Base-by-base conservation (phyloP, 768 basidiomycete species). In the Mycena albidolilacea region DNA sequence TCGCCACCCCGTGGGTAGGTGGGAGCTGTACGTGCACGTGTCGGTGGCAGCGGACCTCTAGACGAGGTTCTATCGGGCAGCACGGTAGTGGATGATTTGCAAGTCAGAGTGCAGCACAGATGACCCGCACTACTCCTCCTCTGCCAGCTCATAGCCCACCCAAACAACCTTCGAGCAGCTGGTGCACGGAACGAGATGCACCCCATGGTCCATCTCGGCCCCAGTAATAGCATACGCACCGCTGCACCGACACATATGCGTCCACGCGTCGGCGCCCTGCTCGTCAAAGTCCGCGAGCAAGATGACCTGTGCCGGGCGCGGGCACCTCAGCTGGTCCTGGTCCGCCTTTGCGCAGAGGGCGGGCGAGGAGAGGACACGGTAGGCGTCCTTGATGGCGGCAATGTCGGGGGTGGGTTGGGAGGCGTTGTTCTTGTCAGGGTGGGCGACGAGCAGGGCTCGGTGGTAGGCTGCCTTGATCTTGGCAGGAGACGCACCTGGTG, bases 111-210 rank as follows among this genome's bases (percentile, higher is more conserved):
- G 17, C 15, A 11, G 46, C 46, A n/a, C 30, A 8, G 17, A 21
- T 7, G 30, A 4, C 30, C n/a, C 14, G 41, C 52, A 58, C 15
- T 5, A 46, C 57, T n/a, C 30, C n/a, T 82, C 84, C 52, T 85
- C 84, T 21, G 79, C 83, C 14, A 87, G 77, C 81, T 96, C 92
- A 77, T 95, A 96, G 1, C 95, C 95, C n/a, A 91, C 93, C 93
- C 94, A 96, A 1, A 96, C 84, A 10, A 89, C 90, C 80, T 96
- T 95, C 17, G 95, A 96, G 79, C 95, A 96, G 65, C 89, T 89
- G 67, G 82, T 88, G 75, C 95, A 96, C 2, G 87, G 90, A 11
- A 95, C 83, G 7, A 96, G 85, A 79, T 96, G 95, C 61, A 84
- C 84, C n/a, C 90, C 95, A 2, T 81, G 81, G 71, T 95, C 94